These are phyloP conservation scores for Parathielavia hyrcaniae DNA, from an alignment of 495 filamentous ascomycete species.

Conservation along the genomic window DNA sequence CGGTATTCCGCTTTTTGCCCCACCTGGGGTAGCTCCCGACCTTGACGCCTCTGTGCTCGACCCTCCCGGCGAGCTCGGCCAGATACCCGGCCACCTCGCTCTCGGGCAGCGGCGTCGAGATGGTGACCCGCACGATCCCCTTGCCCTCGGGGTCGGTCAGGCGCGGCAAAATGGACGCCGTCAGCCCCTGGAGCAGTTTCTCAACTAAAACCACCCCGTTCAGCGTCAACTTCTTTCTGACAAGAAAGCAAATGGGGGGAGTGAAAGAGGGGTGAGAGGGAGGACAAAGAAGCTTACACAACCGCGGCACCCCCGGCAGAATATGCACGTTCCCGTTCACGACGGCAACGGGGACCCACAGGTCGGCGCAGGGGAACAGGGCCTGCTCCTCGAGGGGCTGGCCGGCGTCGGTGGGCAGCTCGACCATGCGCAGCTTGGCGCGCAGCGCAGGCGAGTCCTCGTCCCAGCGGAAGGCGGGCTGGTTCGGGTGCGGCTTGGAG, in stretches of 20 bases:
- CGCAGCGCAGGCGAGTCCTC: constrained; percentile 66
- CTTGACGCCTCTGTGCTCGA: constrained; percentile 70
- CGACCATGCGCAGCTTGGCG: constrained; percentile 84
- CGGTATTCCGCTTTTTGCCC: constrained; percentile 81
- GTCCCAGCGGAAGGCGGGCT: constrained; percentile 80
- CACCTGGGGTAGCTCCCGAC: constrained; percentile 95
- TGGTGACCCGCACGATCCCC: constrained; percentile 65
- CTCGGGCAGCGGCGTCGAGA: constrained; percentile 83
- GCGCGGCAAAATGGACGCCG: constrained; percentile 59
- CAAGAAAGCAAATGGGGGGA: too few species aligned
- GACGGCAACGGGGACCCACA: constrained; percentile 85
- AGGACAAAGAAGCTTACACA: constrained; percentile 46
- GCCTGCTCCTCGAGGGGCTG: constrained; percentile 57
- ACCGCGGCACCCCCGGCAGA: constrained; percentile 77
- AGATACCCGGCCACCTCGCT: constrained; percentile 77
- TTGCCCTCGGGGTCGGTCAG: constrained; percentile 73
- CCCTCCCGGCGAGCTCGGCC: constrained; percentile 66
- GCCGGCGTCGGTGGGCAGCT: constrained; percentile 66
- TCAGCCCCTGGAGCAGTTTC: constrained; percentile 67
- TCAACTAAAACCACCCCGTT: constrained; percentile 44
- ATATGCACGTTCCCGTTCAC: constrained; percentile 93
- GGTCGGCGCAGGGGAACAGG: constrained; percentile 67
- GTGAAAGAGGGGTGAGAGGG: neutral
- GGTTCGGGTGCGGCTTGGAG: constrained; percentile 61
- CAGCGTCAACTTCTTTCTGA: neutral